Conservation (phyloP, 192 early-diverging fungal genomes). For the Thamnidium elegans region DNA sequence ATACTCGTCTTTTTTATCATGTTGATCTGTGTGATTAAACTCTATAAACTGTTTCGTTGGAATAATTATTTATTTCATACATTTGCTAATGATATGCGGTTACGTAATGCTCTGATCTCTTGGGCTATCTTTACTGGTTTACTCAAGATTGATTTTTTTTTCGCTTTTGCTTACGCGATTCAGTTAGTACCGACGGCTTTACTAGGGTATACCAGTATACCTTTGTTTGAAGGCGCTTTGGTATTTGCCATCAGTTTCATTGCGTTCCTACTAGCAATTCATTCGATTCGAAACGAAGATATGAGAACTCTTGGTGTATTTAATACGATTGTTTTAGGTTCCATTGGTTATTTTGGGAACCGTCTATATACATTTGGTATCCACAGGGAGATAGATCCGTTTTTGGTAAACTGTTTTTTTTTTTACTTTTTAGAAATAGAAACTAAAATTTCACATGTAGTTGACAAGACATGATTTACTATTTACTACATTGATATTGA, state of each 20-base stretch:
- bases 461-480: background rate
- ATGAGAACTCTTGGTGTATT: background rate
- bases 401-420: background rate
- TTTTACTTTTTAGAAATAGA: background rate
- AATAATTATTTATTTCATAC: background rate
- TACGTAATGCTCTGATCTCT: background rate
- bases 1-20: background rate
- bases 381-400: background rate
- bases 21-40: background rate
- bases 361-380: conserved; percentile 3
- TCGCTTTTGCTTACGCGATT: conserved; percentile 1
- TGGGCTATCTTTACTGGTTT: background rate
- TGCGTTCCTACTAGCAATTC: background rate
- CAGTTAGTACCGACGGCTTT: background rate
- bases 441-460: background rate
- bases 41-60: background rate
- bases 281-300: background rate
- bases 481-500: background rate
- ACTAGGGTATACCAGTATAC: background rate
- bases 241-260: background rate
- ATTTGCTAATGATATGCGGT: background rate
- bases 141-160: background rate
- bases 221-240: background rate
- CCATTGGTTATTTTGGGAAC: conserved; percentile 2
- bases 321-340: too few relatives aligned